Percentiles rank a stretch among this genome's conserved stretches.
phyloP scores from a whole-genome alignment of 228 moss, liverwort and hornwort species.

The Sphagnum fallax region DNA sequence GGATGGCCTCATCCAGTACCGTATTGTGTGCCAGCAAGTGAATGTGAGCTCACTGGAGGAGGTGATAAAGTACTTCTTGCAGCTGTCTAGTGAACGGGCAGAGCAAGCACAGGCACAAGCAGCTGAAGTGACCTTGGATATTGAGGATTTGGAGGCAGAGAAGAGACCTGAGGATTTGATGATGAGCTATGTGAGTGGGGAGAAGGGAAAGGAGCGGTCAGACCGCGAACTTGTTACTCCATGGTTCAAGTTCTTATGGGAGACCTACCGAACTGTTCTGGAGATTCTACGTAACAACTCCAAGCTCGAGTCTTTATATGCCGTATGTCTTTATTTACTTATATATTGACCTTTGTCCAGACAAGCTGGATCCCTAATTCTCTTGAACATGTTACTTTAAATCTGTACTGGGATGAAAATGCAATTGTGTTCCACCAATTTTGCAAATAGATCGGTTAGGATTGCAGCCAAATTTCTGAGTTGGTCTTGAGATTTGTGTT shows the following conservation, averaged over 20 bases:
- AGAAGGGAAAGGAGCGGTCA: constrained; percentile 96
- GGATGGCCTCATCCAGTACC: constrained; percentile 97
- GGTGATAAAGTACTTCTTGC: constrained; percentile 95
- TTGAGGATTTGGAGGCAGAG: constrained; percentile 98
- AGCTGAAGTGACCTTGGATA: constrained; percentile 78
- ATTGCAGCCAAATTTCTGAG: too few relatives aligned
- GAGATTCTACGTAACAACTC: constrained; percentile 98
- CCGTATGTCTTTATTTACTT: constrained; percentile 25
- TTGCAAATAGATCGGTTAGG: too few relatives aligned
- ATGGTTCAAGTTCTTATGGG: constrained; percentile 98
- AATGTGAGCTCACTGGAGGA: constrained; percentile 97
- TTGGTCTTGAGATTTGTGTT: too few relatives aligned
- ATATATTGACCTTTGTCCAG: too few relatives aligned
- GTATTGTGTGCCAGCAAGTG: constrained; percentile 99
- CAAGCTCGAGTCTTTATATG: constrained; percentile 85
- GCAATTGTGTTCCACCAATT: too few relatives aligned
- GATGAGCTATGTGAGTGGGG: constrained; percentile 98
- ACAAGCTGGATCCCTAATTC: too few relatives aligned
- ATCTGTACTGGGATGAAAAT: too few relatives aligned
- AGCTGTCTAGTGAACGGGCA: constrained; percentile 98
- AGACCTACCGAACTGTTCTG: constrained; percentile 90
- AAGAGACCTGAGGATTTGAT: constrained; percentile 98
- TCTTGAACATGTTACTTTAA: too few relatives aligned
- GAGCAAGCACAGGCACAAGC: constrained; percentile 95
- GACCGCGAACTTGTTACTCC: constrained; percentile 96